Conservation (phyloP, 371 early-diverging fungal species). For the Phascolomyces articulosus region DNA sequence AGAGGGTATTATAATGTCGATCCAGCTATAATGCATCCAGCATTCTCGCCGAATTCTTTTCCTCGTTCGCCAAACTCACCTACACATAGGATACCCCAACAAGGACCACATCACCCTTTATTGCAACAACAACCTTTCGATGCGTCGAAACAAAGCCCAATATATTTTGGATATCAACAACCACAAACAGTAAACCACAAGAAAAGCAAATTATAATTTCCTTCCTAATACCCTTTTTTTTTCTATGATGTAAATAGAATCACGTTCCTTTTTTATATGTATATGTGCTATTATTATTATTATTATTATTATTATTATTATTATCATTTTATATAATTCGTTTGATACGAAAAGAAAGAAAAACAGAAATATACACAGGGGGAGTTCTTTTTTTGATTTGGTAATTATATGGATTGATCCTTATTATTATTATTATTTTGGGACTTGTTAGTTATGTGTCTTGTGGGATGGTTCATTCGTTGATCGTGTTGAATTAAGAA, state of each 20-base stretch:
- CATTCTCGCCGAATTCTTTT: conserved; percentile 9
- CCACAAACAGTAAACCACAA: neutral
- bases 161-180: conserved; percentile 39
- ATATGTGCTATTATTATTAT: too few relatives aligned
- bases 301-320: too few relatives aligned
- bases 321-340: too few relatives aligned
- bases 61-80: neutral
- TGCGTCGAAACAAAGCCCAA: conserved; percentile 32
- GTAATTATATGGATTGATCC: too few relatives aligned
- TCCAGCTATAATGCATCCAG: conserved; percentile 7
- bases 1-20: neutral
- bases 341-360: too few relatives aligned
- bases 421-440: conserved; percentile 3
- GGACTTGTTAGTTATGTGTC: neutral
- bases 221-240: too few relatives aligned
- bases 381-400: too few relatives aligned
- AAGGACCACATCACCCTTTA: conserved; percentile 1
- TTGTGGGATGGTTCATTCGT: too few relatives aligned
- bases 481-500: conserved; percentile 20
- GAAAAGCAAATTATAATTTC: too few relatives aligned
- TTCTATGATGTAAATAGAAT: conserved; percentile 1
- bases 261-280: too few relatives aligned
- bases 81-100: conserved; percentile 8
- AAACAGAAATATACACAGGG: too few relatives aligned
- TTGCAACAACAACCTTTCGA: conserved; percentile 17